Conservation (phyloP, 371 early-diverging fungal genomes). For the Mucor circinelloides region DNA sequence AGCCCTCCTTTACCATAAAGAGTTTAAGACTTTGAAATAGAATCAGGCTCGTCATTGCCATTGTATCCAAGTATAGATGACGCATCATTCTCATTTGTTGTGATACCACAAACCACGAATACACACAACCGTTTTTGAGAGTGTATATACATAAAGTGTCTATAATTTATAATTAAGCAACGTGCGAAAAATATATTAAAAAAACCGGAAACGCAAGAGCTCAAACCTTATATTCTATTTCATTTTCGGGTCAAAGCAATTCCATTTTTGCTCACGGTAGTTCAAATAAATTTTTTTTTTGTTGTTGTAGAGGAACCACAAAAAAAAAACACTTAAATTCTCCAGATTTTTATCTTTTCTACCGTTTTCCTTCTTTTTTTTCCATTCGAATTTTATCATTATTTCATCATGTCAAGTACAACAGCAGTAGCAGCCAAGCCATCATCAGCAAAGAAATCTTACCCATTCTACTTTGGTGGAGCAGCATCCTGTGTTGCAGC, state of each 20-base stretch:
- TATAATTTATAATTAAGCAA: not conserved
- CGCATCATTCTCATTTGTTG: not conserved
- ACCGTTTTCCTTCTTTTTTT: not conserved
- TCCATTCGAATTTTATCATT: not conserved
- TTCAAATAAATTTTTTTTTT: not conserved
- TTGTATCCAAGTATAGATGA: not conserved
- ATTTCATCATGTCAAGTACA: not conserved
- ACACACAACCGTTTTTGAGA: no score
- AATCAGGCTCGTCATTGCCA: not conserved
- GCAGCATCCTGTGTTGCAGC: slow-evolving; percentile 65
- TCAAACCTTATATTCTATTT: not conserved
- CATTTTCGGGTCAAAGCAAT: not conserved
- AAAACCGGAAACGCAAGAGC: not conserved
- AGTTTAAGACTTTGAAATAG: not conserved
- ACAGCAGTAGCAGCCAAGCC: not conserved
- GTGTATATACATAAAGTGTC: not conserved
- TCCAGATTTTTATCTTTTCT: not conserved
- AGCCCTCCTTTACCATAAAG: not conserved
- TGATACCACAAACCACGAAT: not conserved
- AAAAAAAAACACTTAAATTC: slow-evolving; percentile 5
- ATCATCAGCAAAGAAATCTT: slow-evolving; percentile 10
- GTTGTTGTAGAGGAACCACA: not conserved
- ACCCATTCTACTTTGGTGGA: slow-evolving; percentile 66
- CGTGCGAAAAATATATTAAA: slow-evolving; percentile 3
- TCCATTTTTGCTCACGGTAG: not conserved